A percentile compares a stretch with the other conserved stretches of the same genome.
Evolutionary conservation across 495 filamentous ascomycete species (phyloP).

Genomic region (Xylaria intraflava): DNA sequence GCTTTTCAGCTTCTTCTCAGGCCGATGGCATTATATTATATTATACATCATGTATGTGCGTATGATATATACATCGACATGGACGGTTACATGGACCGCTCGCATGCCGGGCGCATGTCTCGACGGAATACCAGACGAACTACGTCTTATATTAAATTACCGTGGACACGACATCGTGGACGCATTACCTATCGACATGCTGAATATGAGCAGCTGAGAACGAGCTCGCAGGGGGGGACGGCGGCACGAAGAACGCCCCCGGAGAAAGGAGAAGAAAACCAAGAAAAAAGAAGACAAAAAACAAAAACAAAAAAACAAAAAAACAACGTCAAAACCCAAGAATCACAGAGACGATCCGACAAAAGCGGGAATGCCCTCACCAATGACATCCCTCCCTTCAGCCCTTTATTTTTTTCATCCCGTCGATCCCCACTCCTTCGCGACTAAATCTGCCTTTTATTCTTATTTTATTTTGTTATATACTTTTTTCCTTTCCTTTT

Average conservation of each 20-base stretch:
- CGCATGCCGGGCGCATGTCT: no score
- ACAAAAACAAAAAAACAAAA: not conserved
- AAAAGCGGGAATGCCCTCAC: no score
- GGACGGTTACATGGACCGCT: no score
- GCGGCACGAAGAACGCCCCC: no score
- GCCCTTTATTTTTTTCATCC: not conserved
- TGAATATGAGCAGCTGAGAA: slow-evolving; percentile 1
- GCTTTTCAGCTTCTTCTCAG: not conserved
- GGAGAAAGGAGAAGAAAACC: not conserved
- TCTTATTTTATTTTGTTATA: not conserved
- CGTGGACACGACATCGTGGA: no score
- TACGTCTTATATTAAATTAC: no score
- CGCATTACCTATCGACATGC: no score
- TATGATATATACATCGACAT: not conserved
- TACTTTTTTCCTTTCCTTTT: not conserved
- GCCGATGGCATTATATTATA: not conserved
- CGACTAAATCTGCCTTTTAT: not conserved
- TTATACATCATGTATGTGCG: not conserved
- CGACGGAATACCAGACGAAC: not conserved
- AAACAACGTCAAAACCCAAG: not conserved
- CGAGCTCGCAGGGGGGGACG: slow-evolving; percentile 1
- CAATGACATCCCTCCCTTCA: not conserved
- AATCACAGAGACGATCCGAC: no score
- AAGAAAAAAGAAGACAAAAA: not conserved
- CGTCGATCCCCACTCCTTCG: not conserved